Conservation (phyloP, 805 yeast species). For the Spathaspora gorwiae region DNA sequence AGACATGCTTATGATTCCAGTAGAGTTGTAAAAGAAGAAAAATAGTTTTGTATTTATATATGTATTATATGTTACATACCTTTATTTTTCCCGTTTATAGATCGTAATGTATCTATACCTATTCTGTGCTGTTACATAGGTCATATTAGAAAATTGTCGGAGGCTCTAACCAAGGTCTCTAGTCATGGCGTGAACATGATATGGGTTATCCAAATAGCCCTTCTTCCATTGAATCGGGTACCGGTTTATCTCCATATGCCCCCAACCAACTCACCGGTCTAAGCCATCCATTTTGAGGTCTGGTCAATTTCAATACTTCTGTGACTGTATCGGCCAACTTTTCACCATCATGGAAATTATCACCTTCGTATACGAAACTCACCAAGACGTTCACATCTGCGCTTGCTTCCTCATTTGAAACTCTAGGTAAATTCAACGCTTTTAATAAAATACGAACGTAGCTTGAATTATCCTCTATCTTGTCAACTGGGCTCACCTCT, state of each 20-base stretch:
- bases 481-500: constrained; percentile 2
- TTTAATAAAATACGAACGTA: constrained; percentile 8
- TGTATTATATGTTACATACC: too few species aligned
- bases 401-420: not conserved
- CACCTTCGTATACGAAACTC: constrained; percentile 75
- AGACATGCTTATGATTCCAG: too few species aligned
- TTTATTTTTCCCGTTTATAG: too few species aligned
- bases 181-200: not conserved
- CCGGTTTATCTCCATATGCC: constrained; percentile 70
- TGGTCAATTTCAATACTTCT: constrained; percentile 14
- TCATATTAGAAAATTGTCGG: too few species aligned
- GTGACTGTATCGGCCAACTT: constrained; percentile 39
- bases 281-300: constrained; percentile 27
- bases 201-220: constrained; percentile 59
- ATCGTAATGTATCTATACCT: too few species aligned
- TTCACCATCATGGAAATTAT: constrained; percentile 71
- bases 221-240: constrained; percentile 66
- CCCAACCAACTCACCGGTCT: constrained; percentile 81
- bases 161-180: too few species aligned
- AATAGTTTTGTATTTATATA: too few species aligned
- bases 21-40: too few species aligned
- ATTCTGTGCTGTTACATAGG: too few species aligned
- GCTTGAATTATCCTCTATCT: constrained; percentile 6
- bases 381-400: constrained; percentile 4
- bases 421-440: constrained; percentile 3